These are phyloP conservation scores for Hippophae rhamnoides DNA, from an alignment of 306 rosid genomes.

Conservation along the genomic window DNA sequence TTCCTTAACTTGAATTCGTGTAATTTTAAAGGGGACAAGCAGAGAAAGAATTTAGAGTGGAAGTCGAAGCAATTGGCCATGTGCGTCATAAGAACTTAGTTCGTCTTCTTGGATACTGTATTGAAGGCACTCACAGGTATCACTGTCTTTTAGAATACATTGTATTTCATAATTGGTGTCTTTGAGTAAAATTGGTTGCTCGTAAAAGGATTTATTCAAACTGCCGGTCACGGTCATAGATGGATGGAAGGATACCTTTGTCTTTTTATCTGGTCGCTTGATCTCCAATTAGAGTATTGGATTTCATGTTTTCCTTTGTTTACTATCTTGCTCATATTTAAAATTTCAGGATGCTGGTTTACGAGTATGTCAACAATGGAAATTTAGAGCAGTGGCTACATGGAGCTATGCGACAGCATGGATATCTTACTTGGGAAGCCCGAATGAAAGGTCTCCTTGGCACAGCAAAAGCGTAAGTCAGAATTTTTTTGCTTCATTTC, in stretches of 20 bases:
- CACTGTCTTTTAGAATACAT: slow-evolving; percentile 8
- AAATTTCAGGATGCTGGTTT: slow-evolving; percentile 66
- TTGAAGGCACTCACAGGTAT: slow-evolving; percentile 89
- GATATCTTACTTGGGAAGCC: slow-evolving; percentile 96
- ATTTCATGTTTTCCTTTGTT: too few relatives aligned
- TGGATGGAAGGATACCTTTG: background rate
- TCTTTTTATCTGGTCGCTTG: slow-evolving; percentile 6
- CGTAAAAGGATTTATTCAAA: background rate
- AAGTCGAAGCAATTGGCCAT: slow-evolving; percentile 96
- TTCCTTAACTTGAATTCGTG: slow-evolving; percentile 16
- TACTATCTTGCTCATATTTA: slow-evolving; percentile 4
- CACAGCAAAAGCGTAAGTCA: slow-evolving; percentile 91
- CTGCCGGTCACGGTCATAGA: background rate
- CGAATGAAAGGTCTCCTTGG: slow-evolving; percentile 83
- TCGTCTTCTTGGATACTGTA: slow-evolving; percentile 84
- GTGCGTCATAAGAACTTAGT: slow-evolving; percentile 94
- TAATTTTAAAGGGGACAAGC: slow-evolving; percentile 68
- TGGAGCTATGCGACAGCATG: slow-evolving; percentile 92
- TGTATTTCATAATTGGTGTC: slow-evolving; percentile 5
- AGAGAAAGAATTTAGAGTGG: slow-evolving; percentile 86
- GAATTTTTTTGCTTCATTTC: slow-evolving; percentile 3
- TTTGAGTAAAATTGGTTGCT: background rate
- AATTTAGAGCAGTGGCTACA: slow-evolving; percentile 97
- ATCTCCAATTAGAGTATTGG: background rate
- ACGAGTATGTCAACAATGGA: slow-evolving; percentile 92